Percentiles rank a stretch among this genome's conserved stretches.
Evolutionary conservation across 176 grass and related monocot species (phyloP).

Genomic region (Cenchrus purpureus): DNA sequence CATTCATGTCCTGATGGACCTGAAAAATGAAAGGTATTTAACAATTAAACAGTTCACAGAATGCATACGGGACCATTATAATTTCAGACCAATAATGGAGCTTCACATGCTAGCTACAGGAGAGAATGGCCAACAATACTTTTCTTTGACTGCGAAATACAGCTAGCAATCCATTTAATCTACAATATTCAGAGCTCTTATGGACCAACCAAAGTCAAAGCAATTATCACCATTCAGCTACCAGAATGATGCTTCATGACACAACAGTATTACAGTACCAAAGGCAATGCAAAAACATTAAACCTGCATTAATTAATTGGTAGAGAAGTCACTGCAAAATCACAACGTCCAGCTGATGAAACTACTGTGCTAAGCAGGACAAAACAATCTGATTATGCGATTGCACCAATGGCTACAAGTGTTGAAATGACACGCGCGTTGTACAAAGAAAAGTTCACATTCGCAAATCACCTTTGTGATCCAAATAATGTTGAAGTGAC

Average conservation of each 20-base stretch:
- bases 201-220: neutral
- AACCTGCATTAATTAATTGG: neutral
- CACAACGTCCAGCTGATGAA: neutral
- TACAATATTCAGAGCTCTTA: neutral
- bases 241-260: neutral
- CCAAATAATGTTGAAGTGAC: neutral
- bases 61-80: conserved; percentile 27
- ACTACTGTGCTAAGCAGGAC: neutral
- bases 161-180: neutral
- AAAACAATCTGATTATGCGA: neutral
- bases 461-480: neutral
- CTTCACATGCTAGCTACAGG: conserved; percentile 19
- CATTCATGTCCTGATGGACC: conserved; percentile 94
- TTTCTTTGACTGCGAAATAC: neutral
- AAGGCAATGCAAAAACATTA: conserved; percentile 6
- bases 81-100: neutral
- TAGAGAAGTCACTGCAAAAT: neutral
- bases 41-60: conserved; percentile 8
- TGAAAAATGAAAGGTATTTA: conserved; percentile 44
- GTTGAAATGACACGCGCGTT: neutral
- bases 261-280: neutral
- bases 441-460: neutral
- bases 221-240: neutral
- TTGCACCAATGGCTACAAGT: conserved; percentile 8
- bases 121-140: neutral